Base-by-base conservation (phyloP, 2,329 filamentous ascomycete genomes). In the Hypoxylon sp. region DNA sequence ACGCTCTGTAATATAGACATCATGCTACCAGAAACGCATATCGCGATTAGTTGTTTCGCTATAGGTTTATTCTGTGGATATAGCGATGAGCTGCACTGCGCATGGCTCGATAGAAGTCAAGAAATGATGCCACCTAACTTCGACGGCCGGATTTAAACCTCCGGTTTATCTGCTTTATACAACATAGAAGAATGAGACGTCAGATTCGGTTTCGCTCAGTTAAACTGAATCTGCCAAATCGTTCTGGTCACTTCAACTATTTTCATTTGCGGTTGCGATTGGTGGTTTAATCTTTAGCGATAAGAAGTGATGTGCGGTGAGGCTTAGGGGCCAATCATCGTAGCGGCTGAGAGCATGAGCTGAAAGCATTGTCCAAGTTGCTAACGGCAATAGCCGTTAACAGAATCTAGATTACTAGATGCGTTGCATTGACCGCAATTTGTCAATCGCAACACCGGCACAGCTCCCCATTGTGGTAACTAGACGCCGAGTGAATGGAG, bases 401-500 rank as follows among this genome's bases (percentile, higher is more conserved):
- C 14, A 59, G 68, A 32, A 72, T 61, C 48, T 60, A 51, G 38
- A 49, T 60, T 45, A 32, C 53, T 58, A 45, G 46, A 57, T 53
- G 57, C 52, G 70, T 70, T 67, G 68, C 68, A 72, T 69, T 41
- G 68, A 34, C 55, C 14, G 50, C 49, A 36, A 41, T 25, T 59
- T 43, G 38, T 62, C 45, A 38, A 53, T 45, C 43, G 32, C 65
- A 41, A 43, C 41, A 60, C 63, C 70, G 70, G 68, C 32, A 60
- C 43, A 64, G 58, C 30, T 38, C 58, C 70, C 65, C 38, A 49
- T 70, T 72, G 57, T 52, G 61, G 70, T 51, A 72, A 69, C 60
- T 32, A 36, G 48, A 23, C 21, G 49, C 68, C 68, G 70, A 68
- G 34, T 41, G 41, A 38, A 70, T 65, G 64, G 67, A 56, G 64